Conservation (phyloP, 805 yeast species). For the Schwanniomyces yamadae region DNA sequence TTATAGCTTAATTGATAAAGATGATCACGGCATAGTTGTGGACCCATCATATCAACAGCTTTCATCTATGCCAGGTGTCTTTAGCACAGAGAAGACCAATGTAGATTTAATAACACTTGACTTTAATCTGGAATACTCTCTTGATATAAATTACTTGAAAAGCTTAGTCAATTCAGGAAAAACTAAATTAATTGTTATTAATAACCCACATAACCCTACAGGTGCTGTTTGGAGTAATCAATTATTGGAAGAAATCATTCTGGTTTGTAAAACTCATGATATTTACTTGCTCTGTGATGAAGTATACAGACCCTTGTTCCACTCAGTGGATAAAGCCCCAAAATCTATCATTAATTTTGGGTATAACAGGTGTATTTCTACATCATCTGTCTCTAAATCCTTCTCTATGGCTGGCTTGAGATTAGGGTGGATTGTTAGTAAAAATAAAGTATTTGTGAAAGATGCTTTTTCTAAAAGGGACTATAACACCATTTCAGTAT, state of each 20-base stretch:
- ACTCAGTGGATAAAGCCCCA: slow-evolving; percentile 40
- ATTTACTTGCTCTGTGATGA: slow-evolving; percentile 48
- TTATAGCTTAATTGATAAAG: slow-evolving; percentile 43
- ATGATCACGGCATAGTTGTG: slow-evolving; percentile 48
- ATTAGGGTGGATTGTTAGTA: slow-evolving; percentile 51
- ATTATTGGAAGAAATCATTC: slow-evolving; percentile 32
- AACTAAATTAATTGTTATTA: slow-evolving; percentile 44
- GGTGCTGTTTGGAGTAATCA: slow-evolving; percentile 42
- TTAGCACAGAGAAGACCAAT: slow-evolving; percentile 34
- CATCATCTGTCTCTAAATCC: slow-evolving; percentile 55
- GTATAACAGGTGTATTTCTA: slow-evolving; percentile 43
- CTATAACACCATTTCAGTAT: slow-evolving; percentile 51
- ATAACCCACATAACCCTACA: slow-evolving; percentile 51
- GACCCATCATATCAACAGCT: slow-evolving; percentile 54
- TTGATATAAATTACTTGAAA: slow-evolving; percentile 33
- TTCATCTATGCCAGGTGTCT: slow-evolving; percentile 45
- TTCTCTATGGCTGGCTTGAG: slow-evolving; percentile 54
- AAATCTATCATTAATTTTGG: slow-evolving; percentile 40
- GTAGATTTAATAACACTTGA: slow-evolving; percentile 35
- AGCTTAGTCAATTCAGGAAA: slow-evolving; percentile 27
- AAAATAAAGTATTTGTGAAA: slow-evolving; percentile 26
- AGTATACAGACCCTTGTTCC: slow-evolving; percentile 54
- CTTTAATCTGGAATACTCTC: slow-evolving; percentile 33
- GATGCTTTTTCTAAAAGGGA: slow-evolving; percentile 43
- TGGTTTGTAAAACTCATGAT: slow-evolving; percentile 31